phyloP scores from a whole-genome alignment of 1,139 yeast species.

The Kurtzmaniella quercitrusa region DNA sequence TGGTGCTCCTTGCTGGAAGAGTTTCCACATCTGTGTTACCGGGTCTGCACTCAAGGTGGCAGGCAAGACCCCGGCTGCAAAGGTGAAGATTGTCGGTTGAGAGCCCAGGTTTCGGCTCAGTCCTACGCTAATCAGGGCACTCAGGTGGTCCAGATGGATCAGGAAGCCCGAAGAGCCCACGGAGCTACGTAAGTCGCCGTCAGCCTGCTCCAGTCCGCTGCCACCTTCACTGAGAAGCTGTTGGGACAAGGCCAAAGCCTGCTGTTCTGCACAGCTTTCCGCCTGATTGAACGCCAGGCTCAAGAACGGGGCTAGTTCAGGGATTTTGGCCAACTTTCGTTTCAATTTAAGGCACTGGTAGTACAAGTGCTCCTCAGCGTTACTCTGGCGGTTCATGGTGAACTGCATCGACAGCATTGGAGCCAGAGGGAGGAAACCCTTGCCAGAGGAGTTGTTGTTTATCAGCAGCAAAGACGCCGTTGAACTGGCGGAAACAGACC shows the following conservation, averaged over 20 bases:
- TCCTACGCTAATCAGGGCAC: slow-evolving; percentile 8
- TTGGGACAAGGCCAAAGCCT: slow-evolving; percentile 56
- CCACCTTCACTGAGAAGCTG: slow-evolving; percentile 18
- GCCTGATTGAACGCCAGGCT: slow-evolving; percentile 52
- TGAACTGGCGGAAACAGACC: slow-evolving; percentile 37
- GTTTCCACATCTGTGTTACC: slow-evolving; percentile 83
- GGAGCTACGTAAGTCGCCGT: slow-evolving; percentile 24
- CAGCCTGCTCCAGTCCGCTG: slow-evolving; percentile 14
- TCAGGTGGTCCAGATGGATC: slow-evolving; percentile 20
- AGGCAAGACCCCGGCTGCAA: slow-evolving; percentile 73
- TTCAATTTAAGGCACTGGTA: slow-evolving; percentile 63
- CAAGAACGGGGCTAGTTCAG: slow-evolving; percentile 71
- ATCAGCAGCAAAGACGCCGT: slow-evolving; percentile 22
- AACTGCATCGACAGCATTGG: slow-evolving; percentile 37
- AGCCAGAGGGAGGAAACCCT: slow-evolving; percentile 32
- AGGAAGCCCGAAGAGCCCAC: slow-evolving; percentile 23
- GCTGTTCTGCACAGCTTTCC: slow-evolving; percentile 67
- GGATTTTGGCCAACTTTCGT: slow-evolving; percentile 55
- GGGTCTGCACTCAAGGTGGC: slow-evolving; percentile 80
- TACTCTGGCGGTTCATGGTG: slow-evolving; percentile 61
- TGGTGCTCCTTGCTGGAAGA: slow-evolving; percentile 91
- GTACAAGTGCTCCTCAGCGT: slow-evolving; percentile 66
- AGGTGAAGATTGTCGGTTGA: slow-evolving; percentile 42
- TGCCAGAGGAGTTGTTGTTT: slow-evolving; percentile 2
- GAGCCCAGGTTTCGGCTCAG: not conserved